Percentiles rank a stretch among this genome's conserved stretches.
These are phyloP conservation scores for Fusarium subtropicale DNA, from an alignment of 2,329 filamentous ascomycete species.

Conservation along the genomic window DNA sequence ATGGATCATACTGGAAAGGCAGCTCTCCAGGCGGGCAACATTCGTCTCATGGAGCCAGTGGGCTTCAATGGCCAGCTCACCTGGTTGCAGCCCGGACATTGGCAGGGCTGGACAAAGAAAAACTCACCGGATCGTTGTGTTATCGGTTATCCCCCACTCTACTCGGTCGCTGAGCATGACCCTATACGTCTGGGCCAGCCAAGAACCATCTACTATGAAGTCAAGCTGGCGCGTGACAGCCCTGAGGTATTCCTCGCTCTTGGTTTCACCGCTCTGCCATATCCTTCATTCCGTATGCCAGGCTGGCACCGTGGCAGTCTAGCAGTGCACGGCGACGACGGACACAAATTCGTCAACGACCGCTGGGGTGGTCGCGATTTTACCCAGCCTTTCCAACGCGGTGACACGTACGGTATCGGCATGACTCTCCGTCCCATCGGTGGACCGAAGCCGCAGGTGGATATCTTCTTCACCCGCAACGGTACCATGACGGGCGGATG, in stretches of 20 bases:
- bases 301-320: constrained; percentile 83
- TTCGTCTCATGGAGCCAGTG: constrained; percentile 65
- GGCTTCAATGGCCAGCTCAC: constrained; percentile 61
- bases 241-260: constrained; percentile 68
- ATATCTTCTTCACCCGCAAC: constrained; percentile 75
- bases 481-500: constrained; percentile 71
- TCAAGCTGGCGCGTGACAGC: constrained; percentile 64
- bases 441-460: constrained; percentile 49
- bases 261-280: constrained; percentile 79
- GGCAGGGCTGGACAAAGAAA: constrained; percentile 58
- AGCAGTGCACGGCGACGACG: constrained; percentile 84
- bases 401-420: constrained; percentile 77
- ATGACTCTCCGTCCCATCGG: constrained; percentile 67
- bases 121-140: constrained; percentile 71
- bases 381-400: constrained; percentile 69
- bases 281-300: constrained; percentile 80
- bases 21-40: constrained; percentile 63
- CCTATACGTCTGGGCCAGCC: constrained; percentile 58
- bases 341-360: constrained; percentile 80
- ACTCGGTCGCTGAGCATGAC: constrained; percentile 69
- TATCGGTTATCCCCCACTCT: constrained; percentile 76
- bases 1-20: constrained; percentile 59
- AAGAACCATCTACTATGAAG: constrained; percentile 78
- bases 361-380: constrained; percentile 78
- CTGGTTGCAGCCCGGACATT: constrained; percentile 62